Evolutionary conservation across 805 yeast species (phyloP), one percentile per base, ranked within the genome.

Genomic region (Candida incommunis): DNA sequence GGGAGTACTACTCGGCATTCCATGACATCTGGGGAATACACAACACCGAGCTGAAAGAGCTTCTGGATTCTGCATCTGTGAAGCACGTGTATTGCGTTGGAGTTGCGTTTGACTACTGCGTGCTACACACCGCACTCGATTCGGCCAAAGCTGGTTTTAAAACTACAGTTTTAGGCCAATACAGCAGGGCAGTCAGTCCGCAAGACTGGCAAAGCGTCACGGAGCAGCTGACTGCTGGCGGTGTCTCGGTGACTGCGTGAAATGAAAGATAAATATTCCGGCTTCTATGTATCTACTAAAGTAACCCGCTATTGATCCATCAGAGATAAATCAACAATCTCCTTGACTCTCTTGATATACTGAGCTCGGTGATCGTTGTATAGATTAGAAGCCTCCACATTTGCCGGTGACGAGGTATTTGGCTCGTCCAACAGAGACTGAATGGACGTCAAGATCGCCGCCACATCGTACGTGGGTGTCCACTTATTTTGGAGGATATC

Each of bases 401-500:
- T 92, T 1, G 98, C 98, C 1, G 98, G 98, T 22, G 95, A 83
- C 44, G 88, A 79, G 42, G 88, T 94, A 61, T 92, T 92, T 16
- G 98, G 98, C 61, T 92, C 98, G 64, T 92, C 92, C 54, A 92
- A 70, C 50, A 92, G 71, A 49, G 68, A 60, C 47, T 92, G 98
- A 47, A 92, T 79, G 23, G 95, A 84, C 1, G 98, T 92, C 54
- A 92, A 70, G 46, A 92, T 90, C 11, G 95, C 86, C 9, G 95
- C 87, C 31, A 92, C 98, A 59, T 92, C 98, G 60, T 90, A 92
- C 0, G 98, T 92, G 11, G 98, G 98, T 22, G 95, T 82, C 98
- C 98, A 92, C 60, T 97, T 73, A 67, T 90, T 92, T 61, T 92
- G 98, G 53, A 92, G 69, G 53, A 92, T 92, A 66, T 92, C 98